A percentile compares a stretch with the other conserved stretches of the same genome.
Evolutionary conservation across 768 basidiomycete species (phyloP).

Genomic region (Piloderma croceum): DNA sequence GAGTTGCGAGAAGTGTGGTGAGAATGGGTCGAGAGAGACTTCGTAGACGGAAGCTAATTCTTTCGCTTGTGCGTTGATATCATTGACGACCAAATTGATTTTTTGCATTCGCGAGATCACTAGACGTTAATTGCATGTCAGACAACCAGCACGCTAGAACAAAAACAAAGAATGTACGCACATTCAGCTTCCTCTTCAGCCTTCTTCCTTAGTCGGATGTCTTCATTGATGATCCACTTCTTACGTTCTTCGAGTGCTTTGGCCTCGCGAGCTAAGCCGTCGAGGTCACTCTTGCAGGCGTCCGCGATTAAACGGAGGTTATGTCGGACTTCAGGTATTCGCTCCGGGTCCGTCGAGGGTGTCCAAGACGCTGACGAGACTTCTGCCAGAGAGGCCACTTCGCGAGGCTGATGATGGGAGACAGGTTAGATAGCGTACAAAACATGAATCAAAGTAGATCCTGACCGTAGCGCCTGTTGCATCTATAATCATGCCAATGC

Average conservation of each 20-base stretch:
- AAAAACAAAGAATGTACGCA: slow-evolving; percentile 31
- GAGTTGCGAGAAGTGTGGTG: slow-evolving; percentile 67
- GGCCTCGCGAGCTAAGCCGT: slow-evolving; percentile 87
- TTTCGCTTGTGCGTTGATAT: slow-evolving; percentile 60
- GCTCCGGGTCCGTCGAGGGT: slow-evolving; percentile 78
- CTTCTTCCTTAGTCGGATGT: slow-evolving; percentile 59
- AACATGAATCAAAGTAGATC: slow-evolving; percentile 5
- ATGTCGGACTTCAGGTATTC: slow-evolving; percentile 95
- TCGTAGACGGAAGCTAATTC: slow-evolving; percentile 63
- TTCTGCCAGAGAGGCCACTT: slow-evolving; percentile 81
- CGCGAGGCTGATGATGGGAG: slow-evolving; percentile 60
- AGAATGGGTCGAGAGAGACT: slow-evolving; percentile 67
- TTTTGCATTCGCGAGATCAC: slow-evolving; percentile 76
- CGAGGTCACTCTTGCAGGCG: slow-evolving; percentile 76
- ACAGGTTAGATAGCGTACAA: slow-evolving; percentile 7
- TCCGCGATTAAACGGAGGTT: slow-evolving; percentile 87
- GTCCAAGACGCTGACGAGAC: slow-evolving; percentile 76
- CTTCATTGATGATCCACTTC: slow-evolving; percentile 66
- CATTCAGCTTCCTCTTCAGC: slow-evolving; percentile 74
- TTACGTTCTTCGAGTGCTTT: slow-evolving; percentile 76
- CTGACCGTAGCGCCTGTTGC: slow-evolving; percentile 84
- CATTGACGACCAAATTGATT: slow-evolving; percentile 68
- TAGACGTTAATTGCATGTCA: no score
- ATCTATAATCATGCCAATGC: slow-evolving; percentile 87
- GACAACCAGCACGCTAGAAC: no score